Percentiles rank a stretch among this genome's conserved stretches.
These are phyloP conservation scores for carrot (Daucus carota) DNA, from an alignment of 129 eudicot species.

Conservation along the genomic window DH1_v3.0 NC_030386.2:30718001-30718500, in stretches of 20 bases:
- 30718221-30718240: no score
- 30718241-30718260: neutral
- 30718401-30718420: neutral
- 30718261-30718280: neutral
- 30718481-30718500: slow-evolving; percentile 28
- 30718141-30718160: no score
- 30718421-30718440: neutral
- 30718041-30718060: no score
- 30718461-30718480: neutral
- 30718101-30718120: no score
- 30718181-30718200: no score
- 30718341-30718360: neutral
- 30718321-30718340: neutral
- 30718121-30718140: no score
- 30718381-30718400: neutral
- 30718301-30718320: neutral
- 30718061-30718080: no score
- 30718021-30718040: no score
- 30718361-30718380: neutral
- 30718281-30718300: neutral
- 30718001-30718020: no score
- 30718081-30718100: no score
- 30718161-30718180: no score
- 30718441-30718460: neutral
- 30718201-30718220: no score